Evolutionary conservation across 2,329 filamentous ascomycete species (phyloP), one percentile per base, ranked within the genome.

Genomic region (Dactylellina parvicollis): DNA sequence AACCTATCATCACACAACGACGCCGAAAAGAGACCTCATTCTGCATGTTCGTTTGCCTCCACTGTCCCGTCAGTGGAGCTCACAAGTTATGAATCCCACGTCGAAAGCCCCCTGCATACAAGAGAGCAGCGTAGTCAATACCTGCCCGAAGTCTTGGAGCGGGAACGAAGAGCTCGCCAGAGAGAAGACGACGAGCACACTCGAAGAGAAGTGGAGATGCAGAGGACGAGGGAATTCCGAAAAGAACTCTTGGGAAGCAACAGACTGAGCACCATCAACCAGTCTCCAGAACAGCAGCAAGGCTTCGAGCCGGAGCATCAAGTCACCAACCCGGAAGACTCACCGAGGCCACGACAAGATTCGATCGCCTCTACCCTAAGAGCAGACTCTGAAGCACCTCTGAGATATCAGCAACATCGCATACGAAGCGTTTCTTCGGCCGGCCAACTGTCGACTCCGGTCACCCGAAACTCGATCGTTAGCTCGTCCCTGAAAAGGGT

Each of bases 401-500:
- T 38, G n/a, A 65, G 57, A 40, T 56, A 47, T 38, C 46, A 66
- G 9, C 59, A 57, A 40, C 67, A 64, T 47, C 67, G 67, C 16
- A 55, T 73, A 14, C 46, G 69, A 26, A 66, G 60, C 38, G 69
- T 66, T 36, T 60, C 69, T 32, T 73, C 69, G 9, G 55, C 69
- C 8, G 54, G 55, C 10, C 69, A 66, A 56, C 54, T 73, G 38
- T 55, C 69, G 18, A 54, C 52, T 18, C 34, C 66, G 7, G 32
- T 61, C 60, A 60, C 60, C 38, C 69, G 69, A 24, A 73, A 73
- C 38, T 73, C 69, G 4, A 65, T 73, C 32, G 69, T 73, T 32
- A 73, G 60, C 54, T 73, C 69, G 16, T 73, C 69, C 61, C 69
- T 73, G 60, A 73, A 66, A 61, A 73, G 69, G 50, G 60, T 73